A percentile compares a stretch with the other conserved stretches of the same genome.
Evolutionary conservation across 164 flowering plant genomes (phyloP).

Genomic region (Platanus orientalis): DNA sequence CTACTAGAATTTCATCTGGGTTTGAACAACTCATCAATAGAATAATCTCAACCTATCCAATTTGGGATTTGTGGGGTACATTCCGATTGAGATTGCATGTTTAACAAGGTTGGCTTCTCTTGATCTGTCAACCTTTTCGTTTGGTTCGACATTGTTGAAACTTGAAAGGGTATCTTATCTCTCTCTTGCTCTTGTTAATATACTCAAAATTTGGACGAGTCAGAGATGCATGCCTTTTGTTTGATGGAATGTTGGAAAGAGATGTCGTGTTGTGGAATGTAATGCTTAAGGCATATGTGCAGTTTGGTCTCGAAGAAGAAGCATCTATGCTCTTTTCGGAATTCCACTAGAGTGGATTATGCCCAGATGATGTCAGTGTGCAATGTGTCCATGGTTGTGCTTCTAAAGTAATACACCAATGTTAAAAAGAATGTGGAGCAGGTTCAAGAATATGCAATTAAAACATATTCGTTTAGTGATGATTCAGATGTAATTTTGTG

Average conservation of each 20-base stretch:
- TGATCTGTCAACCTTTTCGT: conserved; percentile 23
- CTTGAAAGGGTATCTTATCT: too few species aligned
- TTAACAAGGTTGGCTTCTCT: conserved; percentile 29
- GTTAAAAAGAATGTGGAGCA: conserved; percentile 22
- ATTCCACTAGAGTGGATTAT: conserved; percentile 39
- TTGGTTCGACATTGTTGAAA: neutral
- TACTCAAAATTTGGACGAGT: conserved; percentile 32
- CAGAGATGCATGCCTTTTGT: conserved; percentile 29
- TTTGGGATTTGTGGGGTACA: conserved; percentile 41
- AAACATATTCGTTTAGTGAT: conserved; percentile 24
- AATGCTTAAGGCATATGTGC: conserved; percentile 40
- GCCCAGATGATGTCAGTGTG: conserved; percentile 32
- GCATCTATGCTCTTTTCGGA: conserved; percentile 27
- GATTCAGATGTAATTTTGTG: conserved; percentile 23
- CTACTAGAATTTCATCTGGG: conserved; percentile 27
- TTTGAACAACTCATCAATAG: conserved; percentile 28
- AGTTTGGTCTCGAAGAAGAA: conserved; percentile 26
- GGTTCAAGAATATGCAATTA: conserved; percentile 38
- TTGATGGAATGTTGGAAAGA: conserved; percentile 36
- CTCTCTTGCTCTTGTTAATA: too few species aligned
- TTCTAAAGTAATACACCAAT: conserved; percentile 16
- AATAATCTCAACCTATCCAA: conserved; percentile 43
- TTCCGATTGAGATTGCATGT: conserved; percentile 27
- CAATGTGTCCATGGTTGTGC: conserved; percentile 26
- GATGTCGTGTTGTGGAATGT: conserved; percentile 57